Evolutionary conservation across 176 grass and related monocot genomes (phyloP).

Genomic region (Oryza australiensis): DNA sequence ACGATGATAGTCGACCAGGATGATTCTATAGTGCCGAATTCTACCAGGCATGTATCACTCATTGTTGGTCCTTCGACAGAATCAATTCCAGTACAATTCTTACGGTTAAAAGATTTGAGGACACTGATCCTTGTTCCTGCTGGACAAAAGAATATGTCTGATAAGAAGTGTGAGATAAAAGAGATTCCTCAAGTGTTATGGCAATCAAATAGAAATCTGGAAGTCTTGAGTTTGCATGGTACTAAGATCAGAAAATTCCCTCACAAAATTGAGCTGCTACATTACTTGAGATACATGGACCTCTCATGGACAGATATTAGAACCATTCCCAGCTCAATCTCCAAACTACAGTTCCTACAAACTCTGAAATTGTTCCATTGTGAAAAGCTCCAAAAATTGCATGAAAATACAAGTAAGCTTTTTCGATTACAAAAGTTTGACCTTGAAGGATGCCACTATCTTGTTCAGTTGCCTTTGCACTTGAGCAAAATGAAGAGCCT

Average conservation of each 20-base stretch:
- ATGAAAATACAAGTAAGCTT: neutral
- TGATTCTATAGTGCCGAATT: too few relatives aligned
- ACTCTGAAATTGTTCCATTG: neutral
- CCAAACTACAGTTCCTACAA: neutral
- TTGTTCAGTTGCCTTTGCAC: constrained; percentile 2
- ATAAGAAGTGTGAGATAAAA: constrained; percentile 11
- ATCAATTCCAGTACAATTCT: too few relatives aligned
- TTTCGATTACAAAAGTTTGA: neutral
- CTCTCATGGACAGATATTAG: neutral
- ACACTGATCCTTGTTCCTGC: too few relatives aligned
- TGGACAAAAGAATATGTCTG: neutral
- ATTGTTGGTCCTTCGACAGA: neutral
- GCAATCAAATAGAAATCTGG: too few relatives aligned
- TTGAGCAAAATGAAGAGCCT: constrained; percentile 9
- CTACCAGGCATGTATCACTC: neutral
- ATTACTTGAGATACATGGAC: neutral
- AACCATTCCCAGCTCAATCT: neutral
- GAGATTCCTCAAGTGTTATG: neutral
- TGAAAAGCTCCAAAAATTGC: neutral
- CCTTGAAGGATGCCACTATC: constrained; percentile 10
- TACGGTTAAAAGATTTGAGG: too few relatives aligned
- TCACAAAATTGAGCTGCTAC: neutral
- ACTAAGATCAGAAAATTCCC: neutral
- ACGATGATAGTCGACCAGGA: too few relatives aligned
- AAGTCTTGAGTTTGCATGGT: neutral